These are phyloP conservation scores for Setaria viridis DNA, from an alignment of 202 grass and related monocot genomes.

Conservation along the genomic window DNA sequence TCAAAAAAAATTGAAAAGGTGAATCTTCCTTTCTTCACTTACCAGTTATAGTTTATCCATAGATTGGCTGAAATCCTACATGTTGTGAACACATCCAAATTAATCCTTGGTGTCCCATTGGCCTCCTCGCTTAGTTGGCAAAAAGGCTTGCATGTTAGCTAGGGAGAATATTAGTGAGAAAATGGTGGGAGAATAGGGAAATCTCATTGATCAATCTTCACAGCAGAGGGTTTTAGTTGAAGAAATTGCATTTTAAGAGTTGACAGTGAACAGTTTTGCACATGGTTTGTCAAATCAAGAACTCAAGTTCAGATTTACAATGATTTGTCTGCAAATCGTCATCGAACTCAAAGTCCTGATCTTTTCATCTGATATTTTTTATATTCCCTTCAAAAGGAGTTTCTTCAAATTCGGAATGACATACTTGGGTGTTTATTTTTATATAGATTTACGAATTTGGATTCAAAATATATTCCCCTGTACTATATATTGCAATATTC, in stretches of 20 bases:
- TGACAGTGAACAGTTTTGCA: background rate
- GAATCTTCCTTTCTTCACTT: constrained; percentile 25
- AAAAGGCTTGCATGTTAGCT: constrained; percentile 6
- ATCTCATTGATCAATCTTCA: constrained; percentile 10
- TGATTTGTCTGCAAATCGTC: background rate
- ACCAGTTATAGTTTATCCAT: constrained; percentile 23
- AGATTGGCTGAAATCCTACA: constrained; percentile 17
- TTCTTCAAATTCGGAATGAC: constrained; percentile 29
- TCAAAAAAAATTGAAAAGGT: constrained; percentile 93
- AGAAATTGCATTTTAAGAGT: constrained; percentile 28
- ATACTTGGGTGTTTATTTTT: background rate
- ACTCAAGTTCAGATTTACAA: constrained; percentile 3
- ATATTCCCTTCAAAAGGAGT: constrained; percentile 13
- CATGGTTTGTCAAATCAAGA: background rate
- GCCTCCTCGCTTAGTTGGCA: background rate
- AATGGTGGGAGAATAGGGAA: constrained; percentile 1
- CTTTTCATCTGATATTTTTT: background rate
- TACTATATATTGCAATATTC: constrained; percentile 11
- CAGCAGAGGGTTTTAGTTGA: constrained; percentile 27
- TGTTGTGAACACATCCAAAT: constrained; percentile 14
- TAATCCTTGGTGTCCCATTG: constrained; percentile 6
- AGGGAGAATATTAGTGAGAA: constrained; percentile 26
- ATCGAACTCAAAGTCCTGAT: constrained; percentile 1
- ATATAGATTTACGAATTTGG: background rate
- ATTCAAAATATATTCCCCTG: constrained; percentile 12